Percentiles rank a stretch among this genome's conserved stretches.
phyloP scores from a whole-genome alignment of 129 eudicot species.

The Calendula officinalis region DNA sequence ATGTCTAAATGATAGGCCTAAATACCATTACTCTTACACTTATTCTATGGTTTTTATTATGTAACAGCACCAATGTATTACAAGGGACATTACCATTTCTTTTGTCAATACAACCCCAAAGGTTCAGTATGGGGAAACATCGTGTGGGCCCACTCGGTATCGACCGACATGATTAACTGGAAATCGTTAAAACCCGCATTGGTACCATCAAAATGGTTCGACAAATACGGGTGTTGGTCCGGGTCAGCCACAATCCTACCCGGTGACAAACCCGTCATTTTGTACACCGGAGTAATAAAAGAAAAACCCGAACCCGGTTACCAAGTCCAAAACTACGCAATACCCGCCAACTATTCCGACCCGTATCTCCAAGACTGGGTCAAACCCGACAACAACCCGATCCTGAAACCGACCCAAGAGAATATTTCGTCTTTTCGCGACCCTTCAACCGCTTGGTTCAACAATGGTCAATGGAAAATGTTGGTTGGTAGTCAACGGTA shows the following conservation, averaged over 20 bases:
- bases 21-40: too few species aligned
- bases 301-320: constrained; percentile 16
- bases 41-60: constrained; percentile 4
- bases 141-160: constrained; percentile 82
- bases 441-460: constrained; percentile 85
- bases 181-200: constrained; percentile 48
- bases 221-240: constrained; percentile 72
- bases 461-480: constrained; percentile 55
- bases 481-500: constrained; percentile 47
- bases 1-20: too few species aligned
- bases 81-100: constrained; percentile 73
- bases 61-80: constrained; percentile 73
- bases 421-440: constrained; percentile 58
- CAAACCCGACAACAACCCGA: constrained; percentile 68
- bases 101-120: constrained; percentile 76
- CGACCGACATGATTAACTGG: constrained; percentile 81
- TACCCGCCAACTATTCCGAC: constrained; percentile 61
- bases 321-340: constrained; percentile 72
- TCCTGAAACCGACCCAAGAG: constrained; percentile 38
- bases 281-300: constrained; percentile 63
- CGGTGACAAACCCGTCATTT: constrained; percentile 56
- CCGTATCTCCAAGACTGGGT: constrained; percentile 71
- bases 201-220: constrained; percentile 58
- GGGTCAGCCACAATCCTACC: constrained; percentile 82
- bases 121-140: constrained; percentile 79